Conservation (phyloP, 2,329 filamentous ascomycete species). For the Botrytis medusae region DNA sequence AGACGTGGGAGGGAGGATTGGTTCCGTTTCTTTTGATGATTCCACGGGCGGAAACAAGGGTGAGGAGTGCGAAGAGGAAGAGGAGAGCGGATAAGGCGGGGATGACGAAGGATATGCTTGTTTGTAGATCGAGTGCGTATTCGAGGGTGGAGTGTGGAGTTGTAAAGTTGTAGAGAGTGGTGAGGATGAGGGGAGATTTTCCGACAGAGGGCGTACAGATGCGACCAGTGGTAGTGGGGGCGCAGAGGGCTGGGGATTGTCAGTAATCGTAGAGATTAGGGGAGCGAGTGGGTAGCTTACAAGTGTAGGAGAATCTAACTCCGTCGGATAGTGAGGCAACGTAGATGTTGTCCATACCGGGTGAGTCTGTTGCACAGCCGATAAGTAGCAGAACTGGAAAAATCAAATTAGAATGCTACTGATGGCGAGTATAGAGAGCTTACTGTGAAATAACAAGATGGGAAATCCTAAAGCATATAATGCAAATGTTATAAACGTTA, state of each 20-base stretch:
- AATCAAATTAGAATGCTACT: not conserved
- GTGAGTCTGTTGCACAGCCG: slow-evolving; percentile 10
- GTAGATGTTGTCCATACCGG: slow-evolving; percentile 18
- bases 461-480: slow-evolving; percentile 13
- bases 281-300: not conserved
- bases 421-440: not conserved
- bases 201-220: slow-evolving; percentile 3
- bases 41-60: not conserved
- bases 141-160: not conserved
- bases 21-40: not conserved
- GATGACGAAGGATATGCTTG: slow-evolving; percentile 2
- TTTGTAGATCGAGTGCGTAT: slow-evolving; percentile 13
- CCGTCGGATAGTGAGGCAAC: not conserved
- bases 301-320: slow-evolving; percentile 14
- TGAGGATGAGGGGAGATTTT: slow-evolving; percentile 2
- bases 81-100: slow-evolving; percentile 4
- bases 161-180: not conserved
- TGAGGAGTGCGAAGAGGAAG: not conserved
- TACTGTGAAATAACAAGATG: slow-evolving; percentile 16
- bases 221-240: not conserved
- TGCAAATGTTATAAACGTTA: slow-evolving; percentile 3
- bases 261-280: not conserved
- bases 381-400: slow-evolving; percentile 1
- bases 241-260: slow-evolving; percentile 3
- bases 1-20: not conserved